Base-by-base conservation (phyloP, 306 rosid species). In the Boehmeria nivea region DNA sequence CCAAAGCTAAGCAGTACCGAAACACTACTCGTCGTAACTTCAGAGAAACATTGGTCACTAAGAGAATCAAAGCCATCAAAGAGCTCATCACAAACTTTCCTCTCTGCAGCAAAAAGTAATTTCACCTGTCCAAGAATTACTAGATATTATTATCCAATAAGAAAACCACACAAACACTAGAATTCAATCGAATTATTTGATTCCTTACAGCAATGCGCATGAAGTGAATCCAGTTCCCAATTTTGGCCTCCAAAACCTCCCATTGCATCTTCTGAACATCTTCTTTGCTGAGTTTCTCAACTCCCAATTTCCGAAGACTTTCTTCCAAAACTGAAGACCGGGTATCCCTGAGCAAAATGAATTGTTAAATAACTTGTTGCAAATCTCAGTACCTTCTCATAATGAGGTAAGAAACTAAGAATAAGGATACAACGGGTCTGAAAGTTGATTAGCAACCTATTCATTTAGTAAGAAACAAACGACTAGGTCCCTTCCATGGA, bases 201-300 rank as follows among this genome's bases (percentile, higher is more conserved):
- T 56, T 43, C 85, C 87, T 81, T 75, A 91, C 99, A 51, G 96
- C 96, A 68, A 91, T 91, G 54, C 93, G 99, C 99, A 91, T 91
- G 76, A 76, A 87, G 76, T 87, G 99, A 72, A 91, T 87, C 99
- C 99, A 91, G 69, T 83, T 87, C 72, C 99, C 99, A 54, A 91
- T 87, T 80, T 91, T 91, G 60, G 99, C 99, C 76, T 91, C 96
- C 76, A 91, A 83, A 73, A 84, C 82, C 80, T 91, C 99, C 99
- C 96, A 87, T 51, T 79, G 94, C 79, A 87, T 82, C 83, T 81
- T 91, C 67, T 91, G 96, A 71, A 87, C 99, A 66, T 91, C 99
- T 0, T 87, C 94, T 78, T 91, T 87, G 86, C 87, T 82, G 55
- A 87, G 95, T 75, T 87, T 91, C 70, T 91, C 99, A 64, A 91